These are phyloP conservation scores for Rhizopogon rudus DNA, from an alignment of 768 basidiomycete genomes.

Conservation along the genomic window DNA sequence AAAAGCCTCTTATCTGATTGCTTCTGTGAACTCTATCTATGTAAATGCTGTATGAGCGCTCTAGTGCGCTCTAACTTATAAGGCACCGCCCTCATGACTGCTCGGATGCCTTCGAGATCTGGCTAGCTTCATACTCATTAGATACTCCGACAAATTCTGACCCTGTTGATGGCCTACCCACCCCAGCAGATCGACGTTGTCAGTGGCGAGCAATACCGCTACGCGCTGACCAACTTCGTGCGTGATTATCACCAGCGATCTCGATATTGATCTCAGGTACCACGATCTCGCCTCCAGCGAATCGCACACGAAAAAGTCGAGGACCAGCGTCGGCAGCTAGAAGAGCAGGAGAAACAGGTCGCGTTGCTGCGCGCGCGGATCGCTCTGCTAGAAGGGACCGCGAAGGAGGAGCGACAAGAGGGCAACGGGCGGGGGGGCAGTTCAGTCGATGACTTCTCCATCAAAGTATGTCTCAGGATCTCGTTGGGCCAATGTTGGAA, in stretches of 20 bases:
- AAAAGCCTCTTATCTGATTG: background rate
- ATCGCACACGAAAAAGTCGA: slow-evolving; percentile 90
- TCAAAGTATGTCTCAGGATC: slow-evolving; percentile 50
- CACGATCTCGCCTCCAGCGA: slow-evolving; percentile 39
- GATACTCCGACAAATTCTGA: background rate
- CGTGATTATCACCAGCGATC: slow-evolving; percentile 20
- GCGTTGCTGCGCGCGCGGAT: slow-evolving; percentile 69
- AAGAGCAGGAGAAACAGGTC: slow-evolving; percentile 81
- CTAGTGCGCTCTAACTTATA: background rate
- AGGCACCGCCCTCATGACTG: background rate
- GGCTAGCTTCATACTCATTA: background rate
- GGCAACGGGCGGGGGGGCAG: slow-evolving; percentile 41
- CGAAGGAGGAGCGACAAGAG: slow-evolving; percentile 31
- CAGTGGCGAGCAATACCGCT: slow-evolving; percentile 68
- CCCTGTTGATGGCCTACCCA: slow-evolving; percentile 11
- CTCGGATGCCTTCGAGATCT: background rate
- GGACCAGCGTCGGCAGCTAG: slow-evolving; percentile 70
- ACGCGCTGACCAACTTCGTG: slow-evolving; percentile 81
- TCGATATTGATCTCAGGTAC: background rate
- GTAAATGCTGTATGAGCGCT: background rate
- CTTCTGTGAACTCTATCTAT: background rate
- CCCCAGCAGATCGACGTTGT: slow-evolving; percentile 26
- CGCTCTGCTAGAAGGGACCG: slow-evolving; percentile 62
- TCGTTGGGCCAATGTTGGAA: background rate
- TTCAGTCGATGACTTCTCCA: slow-evolving; percentile 84